phyloP scores from a whole-genome alignment of 176 grass and related monocot genomes.

The Phyllostachys edulis region DNA sequence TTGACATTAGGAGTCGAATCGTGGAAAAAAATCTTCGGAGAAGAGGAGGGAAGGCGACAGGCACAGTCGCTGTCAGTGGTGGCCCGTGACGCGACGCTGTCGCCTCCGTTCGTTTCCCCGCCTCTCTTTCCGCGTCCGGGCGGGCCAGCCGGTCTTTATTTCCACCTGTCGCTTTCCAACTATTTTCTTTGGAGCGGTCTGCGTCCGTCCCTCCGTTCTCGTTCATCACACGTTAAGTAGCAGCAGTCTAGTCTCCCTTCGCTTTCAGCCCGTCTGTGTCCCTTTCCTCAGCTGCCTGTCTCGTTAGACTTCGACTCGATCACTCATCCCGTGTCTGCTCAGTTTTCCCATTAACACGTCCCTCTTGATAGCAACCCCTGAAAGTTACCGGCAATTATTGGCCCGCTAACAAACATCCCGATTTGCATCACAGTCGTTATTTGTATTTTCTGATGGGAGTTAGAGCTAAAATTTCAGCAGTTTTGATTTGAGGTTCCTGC shows the following conservation, averaged over 20 bases:
- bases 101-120: not conserved
- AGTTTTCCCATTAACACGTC: not conserved
- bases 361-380: not conserved
- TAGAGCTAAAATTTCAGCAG: not conserved
- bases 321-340: not conserved
- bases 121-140: not conserved
- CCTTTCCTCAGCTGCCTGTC: constrained; percentile 32
- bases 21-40: too few species aligned
- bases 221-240: constrained; percentile 4
- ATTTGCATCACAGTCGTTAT: not conserved
- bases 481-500: not conserved
- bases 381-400: not conserved
- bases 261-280: not conserved
- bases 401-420: not conserved
- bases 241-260: not conserved
- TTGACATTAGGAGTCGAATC: too few species aligned
- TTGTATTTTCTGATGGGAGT: not conserved
- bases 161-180: not conserved
- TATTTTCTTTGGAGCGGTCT: constrained; percentile 17
- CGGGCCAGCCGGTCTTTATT: not conserved
- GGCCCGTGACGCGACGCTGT: constrained; percentile 35
- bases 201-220: constrained; percentile 24
- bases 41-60: not conserved
- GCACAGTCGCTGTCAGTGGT: constrained; percentile 26
- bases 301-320: not conserved